Percentiles rank a stretch among this genome's conserved stretches.
phyloP scores from a whole-genome alignment of 2,329 filamentous ascomycete species.

The Cyphellophora europaea region DNA sequence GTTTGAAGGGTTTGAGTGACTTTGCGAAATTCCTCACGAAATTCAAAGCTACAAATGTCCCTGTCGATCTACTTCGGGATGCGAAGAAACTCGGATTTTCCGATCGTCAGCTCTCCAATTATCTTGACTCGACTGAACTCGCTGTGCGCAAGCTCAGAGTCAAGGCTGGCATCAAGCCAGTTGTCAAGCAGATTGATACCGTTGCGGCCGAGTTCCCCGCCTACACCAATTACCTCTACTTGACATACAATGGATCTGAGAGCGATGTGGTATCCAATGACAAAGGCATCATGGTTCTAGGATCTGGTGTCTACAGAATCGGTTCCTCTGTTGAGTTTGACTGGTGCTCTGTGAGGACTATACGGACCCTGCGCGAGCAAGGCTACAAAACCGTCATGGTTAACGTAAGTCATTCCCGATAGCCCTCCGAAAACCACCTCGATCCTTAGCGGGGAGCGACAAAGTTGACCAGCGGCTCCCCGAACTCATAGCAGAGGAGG shows the following conservation, averaged over 20 bases:
- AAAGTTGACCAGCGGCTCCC: no score
- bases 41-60: slow-evolving; percentile 58
- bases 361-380: slow-evolving; percentile 75
- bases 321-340: slow-evolving; percentile 98
- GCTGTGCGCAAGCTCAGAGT: slow-evolving; percentile 74
- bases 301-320: slow-evolving; percentile 93
- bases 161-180: slow-evolving; percentile 77
- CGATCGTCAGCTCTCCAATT: slow-evolving; percentile 85
- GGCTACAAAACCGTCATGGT: slow-evolving; percentile 95
- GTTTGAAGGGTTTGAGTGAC: slow-evolving; percentile 82
- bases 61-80: slow-evolving; percentile 59
- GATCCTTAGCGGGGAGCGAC: no score
- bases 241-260: slow-evolving; percentile 88
- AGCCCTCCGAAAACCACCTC: no score
- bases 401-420: slow-evolving; percentile 47
- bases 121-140: slow-evolving; percentile 90
- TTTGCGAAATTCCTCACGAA: slow-evolving; percentile 72
- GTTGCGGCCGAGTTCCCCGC: slow-evolving; percentile 95
- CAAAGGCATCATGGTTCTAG: slow-evolving; percentile 89
- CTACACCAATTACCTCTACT: slow-evolving; percentile 89
- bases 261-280: slow-evolving; percentile 79
- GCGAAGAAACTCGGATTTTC: slow-evolving; percentile 93
- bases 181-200: slow-evolving; percentile 97
- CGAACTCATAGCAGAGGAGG: no score
- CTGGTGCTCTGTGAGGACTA: slow-evolving; percentile 94